Base-by-base conservation (phyloP, 2,329 filamentous ascomycete genomes). In the Xylariaceae sp. region DNA sequence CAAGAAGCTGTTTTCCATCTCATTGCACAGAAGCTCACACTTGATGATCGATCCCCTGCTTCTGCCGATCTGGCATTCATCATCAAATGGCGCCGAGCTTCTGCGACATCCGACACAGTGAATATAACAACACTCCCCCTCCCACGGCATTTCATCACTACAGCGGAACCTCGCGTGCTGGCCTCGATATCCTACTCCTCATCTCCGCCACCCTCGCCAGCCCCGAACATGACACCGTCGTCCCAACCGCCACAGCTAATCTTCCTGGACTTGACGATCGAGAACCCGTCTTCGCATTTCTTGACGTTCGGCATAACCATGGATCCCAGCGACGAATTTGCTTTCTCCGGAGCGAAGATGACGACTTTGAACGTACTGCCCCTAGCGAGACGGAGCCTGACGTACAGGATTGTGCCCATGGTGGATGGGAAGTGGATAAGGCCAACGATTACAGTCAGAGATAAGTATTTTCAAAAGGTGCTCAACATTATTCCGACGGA, bases 261-360 rank as follows among this genome's bases (percentile, higher is more conserved):
- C 42, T 71, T 75, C 50, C 67, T 84, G 13, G 72, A 78, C 40
- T 67, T 83, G 66, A 90, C 84, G 3, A 84, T 99, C 51, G 94
- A 99, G 72, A 99, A 99, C 67, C 89, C 92, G 0, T 97, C 93
- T 0, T 88, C 86, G 68, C 94, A 99, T 69, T 95, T 96, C 71
- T 81, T 99, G 45, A 96, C 92, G 0, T 99, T 99, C 71, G 91
- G 89, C 31, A 71, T 97, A 45, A 84, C 79, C 22, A 96, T 99
- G 91, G 93, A 99, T 61, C 88, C 91, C 2, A 93, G 84, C 66
- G 90, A 96, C 58, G 83, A 90, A 48, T 97, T 97, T 71, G 93
- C 91, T 0, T 97, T 99, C 70, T 91, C 89, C 7, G 94, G 94
- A 0, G 78, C 89, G 2, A 97, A 97, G 73, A 80, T 88, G 59